Evolutionary conservation across 2,329 filamentous ascomycete genomes (phyloP).

Genomic region (Chalara sp.): DNA sequence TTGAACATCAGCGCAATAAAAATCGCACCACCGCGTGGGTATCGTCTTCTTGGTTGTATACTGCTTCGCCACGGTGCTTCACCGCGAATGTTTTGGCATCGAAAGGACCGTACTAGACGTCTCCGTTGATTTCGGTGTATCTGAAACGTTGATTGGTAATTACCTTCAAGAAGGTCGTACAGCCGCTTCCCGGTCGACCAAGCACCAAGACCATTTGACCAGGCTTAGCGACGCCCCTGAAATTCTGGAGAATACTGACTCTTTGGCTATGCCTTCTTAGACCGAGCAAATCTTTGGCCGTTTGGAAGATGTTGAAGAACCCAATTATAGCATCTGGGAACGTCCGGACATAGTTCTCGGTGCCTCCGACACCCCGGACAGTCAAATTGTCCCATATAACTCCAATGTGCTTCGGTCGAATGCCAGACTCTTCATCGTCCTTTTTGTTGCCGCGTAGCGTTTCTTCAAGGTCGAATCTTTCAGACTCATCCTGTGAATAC

Average conservation of each 20-base stretch:
- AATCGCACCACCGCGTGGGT: slow-evolving; percentile 51
- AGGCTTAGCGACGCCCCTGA: slow-evolving; percentile 59
- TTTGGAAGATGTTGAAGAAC: no score
- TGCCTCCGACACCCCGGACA: slow-evolving; percentile 63
- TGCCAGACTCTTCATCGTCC: no score
- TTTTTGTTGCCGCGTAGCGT: no score
- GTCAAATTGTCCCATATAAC: slow-evolving; percentile 71
- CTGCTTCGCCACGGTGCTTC: slow-evolving; percentile 64
- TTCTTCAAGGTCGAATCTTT: no score
- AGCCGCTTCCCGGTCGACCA: slow-evolving; percentile 67
- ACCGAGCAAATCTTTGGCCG: no score
- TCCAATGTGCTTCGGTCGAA: slow-evolving; percentile 58
- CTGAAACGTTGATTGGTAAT: slow-evolving; percentile 63
- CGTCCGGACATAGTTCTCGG: slow-evolving; percentile 62
- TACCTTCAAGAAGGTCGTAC: slow-evolving; percentile 70
- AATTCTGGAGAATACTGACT: slow-evolving; percentile 52
- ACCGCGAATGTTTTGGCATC: slow-evolving; percentile 60
- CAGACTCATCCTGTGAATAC: no score
- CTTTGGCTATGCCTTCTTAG: not conserved
- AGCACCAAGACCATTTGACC: slow-evolving; percentile 70
- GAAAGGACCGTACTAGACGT: slow-evolving; percentile 67
- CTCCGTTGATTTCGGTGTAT: slow-evolving; percentile 60
- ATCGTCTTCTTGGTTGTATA: slow-evolving; percentile 74
- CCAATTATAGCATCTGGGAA: slow-evolving; percentile 68
- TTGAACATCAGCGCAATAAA: slow-evolving; percentile 65